Conservation (phyloP, 768 basidiomycete species). For the Symmetrospora coprosmae region DNA sequence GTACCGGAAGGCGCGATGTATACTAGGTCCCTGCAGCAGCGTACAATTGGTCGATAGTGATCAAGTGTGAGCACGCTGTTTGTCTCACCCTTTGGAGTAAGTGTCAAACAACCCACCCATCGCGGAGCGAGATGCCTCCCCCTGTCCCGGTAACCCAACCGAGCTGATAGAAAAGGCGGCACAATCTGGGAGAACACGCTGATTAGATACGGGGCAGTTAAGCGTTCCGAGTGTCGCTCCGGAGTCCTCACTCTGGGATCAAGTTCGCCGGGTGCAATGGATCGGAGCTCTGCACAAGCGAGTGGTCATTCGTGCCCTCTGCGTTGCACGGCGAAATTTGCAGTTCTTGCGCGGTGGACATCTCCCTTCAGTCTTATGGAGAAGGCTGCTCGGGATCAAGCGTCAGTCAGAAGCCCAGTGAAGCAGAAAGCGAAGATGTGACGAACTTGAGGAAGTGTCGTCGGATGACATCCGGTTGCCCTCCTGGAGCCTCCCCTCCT, state of each 20-base stretch:
- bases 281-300: conserved; percentile 35
- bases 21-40: conserved; percentile 4
- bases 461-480: no score
- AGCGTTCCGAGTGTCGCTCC: no score
- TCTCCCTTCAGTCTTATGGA: no score
- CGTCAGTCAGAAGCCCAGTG: no score
- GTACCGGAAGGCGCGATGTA: conserved; percentile 1
- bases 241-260: conserved; percentile 51
- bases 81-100: not conserved
- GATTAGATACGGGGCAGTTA: no score
- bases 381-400: no score
- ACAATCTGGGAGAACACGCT: conserved; percentile 40
- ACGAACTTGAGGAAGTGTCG: no score
- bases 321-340: no score
- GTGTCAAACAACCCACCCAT: conserved; percentile 25
- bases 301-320: conserved; percentile 29
- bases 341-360: no score
- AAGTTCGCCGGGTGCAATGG: conserved; percentile 67
- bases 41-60: not conserved
- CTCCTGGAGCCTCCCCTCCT: no score
- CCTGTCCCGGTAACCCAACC: conserved; percentile 91
- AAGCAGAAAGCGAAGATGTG: no score
- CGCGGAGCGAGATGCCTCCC: conserved; percentile 34
- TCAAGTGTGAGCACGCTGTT: not conserved
- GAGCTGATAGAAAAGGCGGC: conserved; percentile 65